phyloP scores from a whole-genome alignment of 495 filamentous ascomycete genomes.

The Friedmanniomyces endolithicus region DNA sequence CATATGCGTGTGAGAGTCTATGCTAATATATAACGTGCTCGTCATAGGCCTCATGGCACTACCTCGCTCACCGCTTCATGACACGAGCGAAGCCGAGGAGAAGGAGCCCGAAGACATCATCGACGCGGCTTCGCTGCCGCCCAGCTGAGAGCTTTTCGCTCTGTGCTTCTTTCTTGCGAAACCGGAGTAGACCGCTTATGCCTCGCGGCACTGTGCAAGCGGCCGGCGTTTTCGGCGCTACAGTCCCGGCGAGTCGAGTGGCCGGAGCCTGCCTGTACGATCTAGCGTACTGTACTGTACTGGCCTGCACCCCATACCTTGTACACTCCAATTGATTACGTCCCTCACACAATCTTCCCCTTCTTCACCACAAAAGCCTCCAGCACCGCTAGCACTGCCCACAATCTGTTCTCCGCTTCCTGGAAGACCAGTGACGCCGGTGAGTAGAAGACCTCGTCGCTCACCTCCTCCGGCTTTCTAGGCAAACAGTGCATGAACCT shows the following conservation, averaged over 20 bases:
- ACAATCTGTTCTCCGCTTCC: constrained; percentile 89
- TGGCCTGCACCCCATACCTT: not conserved
- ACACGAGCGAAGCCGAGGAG: constrained; percentile 53
- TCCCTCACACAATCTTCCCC: constrained; percentile 49
- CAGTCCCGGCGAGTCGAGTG: not conserved
- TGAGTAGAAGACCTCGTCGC: constrained; percentile 87
- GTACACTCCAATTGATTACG: not conserved
- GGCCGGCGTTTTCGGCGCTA: not conserved
- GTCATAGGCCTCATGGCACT: constrained; percentile 75
- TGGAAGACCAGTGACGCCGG: constrained; percentile 70
- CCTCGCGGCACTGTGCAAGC: not conserved
- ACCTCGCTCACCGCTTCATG: constrained; percentile 77
- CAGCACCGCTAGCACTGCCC: constrained; percentile 71
- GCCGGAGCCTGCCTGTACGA: not conserved
- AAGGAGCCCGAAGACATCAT: constrained; percentile 87
- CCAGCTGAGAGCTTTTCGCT: constrained; percentile 46
- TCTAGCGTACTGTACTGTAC: not conserved
- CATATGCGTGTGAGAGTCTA: not conserved
- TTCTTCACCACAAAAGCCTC: constrained; percentile 87
- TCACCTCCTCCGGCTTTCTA: constrained; percentile 86
- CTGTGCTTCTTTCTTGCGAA: no score
- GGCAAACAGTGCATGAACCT: constrained; percentile 98
- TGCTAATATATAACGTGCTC: not conserved
- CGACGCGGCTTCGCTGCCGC: constrained; percentile 82
- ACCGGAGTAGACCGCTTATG: not conserved